Evolutionary conservation across 106 monocot species (phyloP).

Genomic region (Acanthochlamys bracteata): DNA sequence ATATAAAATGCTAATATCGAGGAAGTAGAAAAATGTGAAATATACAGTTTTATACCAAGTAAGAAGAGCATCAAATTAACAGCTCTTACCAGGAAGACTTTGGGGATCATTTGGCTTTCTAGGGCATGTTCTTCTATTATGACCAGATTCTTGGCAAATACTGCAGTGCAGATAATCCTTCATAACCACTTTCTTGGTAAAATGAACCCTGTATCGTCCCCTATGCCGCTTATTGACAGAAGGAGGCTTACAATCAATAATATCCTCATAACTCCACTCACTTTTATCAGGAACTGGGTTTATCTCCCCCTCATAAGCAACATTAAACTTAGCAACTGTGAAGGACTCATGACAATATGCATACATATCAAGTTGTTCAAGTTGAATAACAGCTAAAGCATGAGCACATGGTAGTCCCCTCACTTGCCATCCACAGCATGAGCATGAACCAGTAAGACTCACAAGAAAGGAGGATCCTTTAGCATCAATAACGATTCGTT

Average conservation of each 20-base stretch:
- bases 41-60: not conserved
- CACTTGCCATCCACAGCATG: constrained; percentile 4
- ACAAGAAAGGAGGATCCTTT: constrained; percentile 1
- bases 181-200: not conserved
- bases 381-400: constrained; percentile 3
- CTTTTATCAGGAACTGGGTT: not conserved
- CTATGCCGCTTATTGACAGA: not conserved
- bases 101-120: not conserved
- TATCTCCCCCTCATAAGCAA: not conserved
- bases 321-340: not conserved
- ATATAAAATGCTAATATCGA: no score
- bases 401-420: not conserved
- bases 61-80: not conserved
- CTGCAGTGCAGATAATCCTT: not conserved
- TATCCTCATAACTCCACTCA: not conserved
- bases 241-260: not conserved
- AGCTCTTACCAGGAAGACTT: not conserved
- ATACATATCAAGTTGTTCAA: not conserved
- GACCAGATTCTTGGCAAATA: not conserved
- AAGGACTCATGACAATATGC: not conserved
- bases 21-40: no score
- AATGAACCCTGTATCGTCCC: not conserved
- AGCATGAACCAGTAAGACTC: not conserved
- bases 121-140: not conserved
- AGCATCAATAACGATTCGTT: not conserved